Conservation (phyloP, 169 alveolate species). For the Amoebophrya sp. region DNA sequence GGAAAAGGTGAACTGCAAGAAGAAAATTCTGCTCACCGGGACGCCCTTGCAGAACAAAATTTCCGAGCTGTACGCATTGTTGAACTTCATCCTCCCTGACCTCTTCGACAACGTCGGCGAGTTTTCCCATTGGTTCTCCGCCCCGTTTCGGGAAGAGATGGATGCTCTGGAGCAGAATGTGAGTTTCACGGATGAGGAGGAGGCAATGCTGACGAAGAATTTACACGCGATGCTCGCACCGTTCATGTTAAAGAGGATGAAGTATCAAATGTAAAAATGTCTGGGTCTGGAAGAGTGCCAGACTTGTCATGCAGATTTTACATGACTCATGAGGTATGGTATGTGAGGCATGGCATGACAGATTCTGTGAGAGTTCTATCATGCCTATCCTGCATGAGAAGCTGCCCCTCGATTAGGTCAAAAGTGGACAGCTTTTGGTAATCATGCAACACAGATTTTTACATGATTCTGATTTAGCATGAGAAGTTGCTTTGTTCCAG, state of each 20-base stretch:
- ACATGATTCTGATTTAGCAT: too few relatives aligned
- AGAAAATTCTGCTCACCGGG: slow-evolving; percentile 77
- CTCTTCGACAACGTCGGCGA: slow-evolving; percentile 89
- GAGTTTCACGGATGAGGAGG: slow-evolving; percentile 40
- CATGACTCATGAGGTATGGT: too few relatives aligned
- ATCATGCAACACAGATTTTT: too few relatives aligned
- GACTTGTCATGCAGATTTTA: too few relatives aligned
- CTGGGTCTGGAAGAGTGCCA: too few relatives aligned
- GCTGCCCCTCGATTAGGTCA: too few relatives aligned
- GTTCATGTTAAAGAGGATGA: slow-evolving; percentile 91
- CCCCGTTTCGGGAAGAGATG: slow-evolving; percentile 56
- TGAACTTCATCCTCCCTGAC: slow-evolving; percentile 93
- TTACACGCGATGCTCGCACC: slow-evolving; percentile 94
- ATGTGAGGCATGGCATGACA: too few relatives aligned
- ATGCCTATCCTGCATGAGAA: too few relatives aligned
- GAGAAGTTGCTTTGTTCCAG: too few relatives aligned
- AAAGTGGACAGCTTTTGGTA: too few relatives aligned
- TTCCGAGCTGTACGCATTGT: slow-evolving; percentile 93
- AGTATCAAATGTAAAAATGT: too few relatives aligned
- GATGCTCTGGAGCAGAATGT: slow-evolving; percentile 53
- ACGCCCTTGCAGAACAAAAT: slow-evolving; percentile 95
- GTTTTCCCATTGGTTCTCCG: slow-evolving; percentile 85
- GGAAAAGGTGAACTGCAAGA: background rate
- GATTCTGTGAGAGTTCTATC: too few relatives aligned
- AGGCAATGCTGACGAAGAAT: slow-evolving; percentile 63